A percentile compares a stretch with the other conserved stretches of the same genome.
These are phyloP conservation scores for Candida buenavistaensis DNA, from an alignment of 1,139 yeast species.

Conservation along the genomic window DNA sequence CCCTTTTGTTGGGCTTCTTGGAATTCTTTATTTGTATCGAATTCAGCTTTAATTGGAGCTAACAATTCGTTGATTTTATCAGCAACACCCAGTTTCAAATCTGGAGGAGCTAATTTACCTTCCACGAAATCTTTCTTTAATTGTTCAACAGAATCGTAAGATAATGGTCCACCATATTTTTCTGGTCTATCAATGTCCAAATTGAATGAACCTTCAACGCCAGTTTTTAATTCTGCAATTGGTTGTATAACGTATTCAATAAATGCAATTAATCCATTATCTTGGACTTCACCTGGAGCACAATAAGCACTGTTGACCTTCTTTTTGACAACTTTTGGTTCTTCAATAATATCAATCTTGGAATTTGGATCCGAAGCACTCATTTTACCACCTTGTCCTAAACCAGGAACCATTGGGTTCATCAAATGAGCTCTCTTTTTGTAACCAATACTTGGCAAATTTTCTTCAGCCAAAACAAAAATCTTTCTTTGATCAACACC, in stretches of 20 bases:
- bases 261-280: slow-evolving; percentile 87
- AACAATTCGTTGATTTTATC: slow-evolving; percentile 77
- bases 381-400: slow-evolving; percentile 97
- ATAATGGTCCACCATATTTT: slow-evolving; percentile 91
- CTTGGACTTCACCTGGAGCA: slow-evolving; percentile 91
- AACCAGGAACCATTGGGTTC: slow-evolving; percentile 99
- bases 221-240: slow-evolving; percentile 69
- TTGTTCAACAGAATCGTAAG: slow-evolving; percentile 66
- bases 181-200: slow-evolving; percentile 90
- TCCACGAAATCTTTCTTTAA: slow-evolving; percentile 71
- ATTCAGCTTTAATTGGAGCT: slow-evolving; percentile 81
- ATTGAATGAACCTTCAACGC: slow-evolving; percentile 52
- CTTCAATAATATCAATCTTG: slow-evolving; percentile 89
- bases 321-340: slow-evolving; percentile 83
- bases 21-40: slow-evolving; percentile 62
- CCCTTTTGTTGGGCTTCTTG: slow-evolving; percentile 75
- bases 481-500: slow-evolving; percentile 99
- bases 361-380: slow-evolving; percentile 99
- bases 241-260: slow-evolving; percentile 84
- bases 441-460: slow-evolving; percentile 83
- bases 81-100: slow-evolving; percentile 88
- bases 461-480: slow-evolving; percentile 95
- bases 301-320: slow-evolving; percentile 92
- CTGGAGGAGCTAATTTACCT: slow-evolving; percentile 85
- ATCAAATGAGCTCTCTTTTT: slow-evolving; percentile 96